Evolutionary conservation across 73 alveolate species (phyloP).

Genomic region (Urostyla sp.): DNA sequence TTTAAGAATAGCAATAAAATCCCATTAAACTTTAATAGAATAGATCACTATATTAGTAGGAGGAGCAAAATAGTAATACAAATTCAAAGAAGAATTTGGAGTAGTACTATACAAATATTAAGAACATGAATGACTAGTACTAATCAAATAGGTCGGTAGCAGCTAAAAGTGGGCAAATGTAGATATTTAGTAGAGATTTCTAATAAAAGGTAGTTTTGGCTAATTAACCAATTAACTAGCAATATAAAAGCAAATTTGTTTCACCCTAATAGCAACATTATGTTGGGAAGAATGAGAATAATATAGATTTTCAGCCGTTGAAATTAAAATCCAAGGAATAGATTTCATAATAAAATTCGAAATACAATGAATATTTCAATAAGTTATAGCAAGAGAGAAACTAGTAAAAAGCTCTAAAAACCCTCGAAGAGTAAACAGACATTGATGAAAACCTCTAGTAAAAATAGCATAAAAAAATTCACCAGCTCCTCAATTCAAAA

Average conservation of each 20-base stretch:
- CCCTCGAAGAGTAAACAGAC: neutral
- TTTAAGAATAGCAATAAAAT: neutral
- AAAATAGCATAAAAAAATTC: neutral
- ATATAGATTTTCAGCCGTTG: neutral
- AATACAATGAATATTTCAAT: slow-evolving; percentile 32
- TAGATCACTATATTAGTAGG: neutral
- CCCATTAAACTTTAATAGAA: neutral
- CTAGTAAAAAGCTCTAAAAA: neutral
- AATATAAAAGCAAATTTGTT: too few relatives aligned
- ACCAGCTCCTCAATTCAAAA: slow-evolving; percentile 16
- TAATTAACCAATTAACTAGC: slow-evolving; percentile 4
- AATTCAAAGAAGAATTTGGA: slow-evolving; percentile 5
- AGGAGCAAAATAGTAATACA: neutral
- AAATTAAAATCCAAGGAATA: neutral
- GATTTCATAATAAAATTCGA: neutral
- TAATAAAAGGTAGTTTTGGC: slow-evolving; percentile 29
- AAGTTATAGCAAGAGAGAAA: neutral
- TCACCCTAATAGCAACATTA: neutral
- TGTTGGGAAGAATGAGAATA: neutral
- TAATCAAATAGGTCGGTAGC: slow-evolving; percentile 18
- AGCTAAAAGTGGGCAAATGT: slow-evolving; percentile 39
- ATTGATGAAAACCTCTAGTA: neutral
- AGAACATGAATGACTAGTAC: neutral
- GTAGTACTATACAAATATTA: slow-evolving; percentile 22
- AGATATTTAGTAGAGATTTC: slow-evolving; percentile 14